Evolutionary conservation across 2,329 filamentous ascomycete genomes (phyloP).

Genomic region (Diplocarpon mali): DNA sequence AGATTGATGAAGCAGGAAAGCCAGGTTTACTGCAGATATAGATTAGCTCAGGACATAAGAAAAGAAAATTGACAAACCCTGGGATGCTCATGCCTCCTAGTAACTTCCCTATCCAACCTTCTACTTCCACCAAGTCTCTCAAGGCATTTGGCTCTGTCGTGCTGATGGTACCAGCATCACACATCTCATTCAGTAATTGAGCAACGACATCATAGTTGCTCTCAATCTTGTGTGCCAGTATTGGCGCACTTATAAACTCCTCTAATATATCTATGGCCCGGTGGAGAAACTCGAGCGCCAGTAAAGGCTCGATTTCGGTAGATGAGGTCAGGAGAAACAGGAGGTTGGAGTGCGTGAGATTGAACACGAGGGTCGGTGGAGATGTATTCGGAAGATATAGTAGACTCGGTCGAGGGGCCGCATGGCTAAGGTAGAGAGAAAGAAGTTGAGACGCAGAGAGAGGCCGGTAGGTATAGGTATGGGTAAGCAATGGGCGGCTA

Average conservation of each 20-base stretch:
- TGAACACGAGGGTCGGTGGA: slow-evolving; percentile 83
- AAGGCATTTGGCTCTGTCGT: slow-evolving; percentile 91
- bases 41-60: background rate
- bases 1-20: slow-evolving; percentile 20
- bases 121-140: slow-evolving; percentile 82
- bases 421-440: slow-evolving; percentile 76
- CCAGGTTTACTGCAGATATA: slow-evolving; percentile 22
- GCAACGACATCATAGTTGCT: slow-evolving; percentile 86
- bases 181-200: slow-evolving; percentile 90
- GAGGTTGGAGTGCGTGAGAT: slow-evolving; percentile 74
- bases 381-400: slow-evolving; percentile 74
- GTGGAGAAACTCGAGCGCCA: slow-evolving; percentile 90
- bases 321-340: slow-evolving; percentile 80
- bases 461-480: slow-evolving; percentile 76
- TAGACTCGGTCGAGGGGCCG: slow-evolving; percentile 70
- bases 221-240: slow-evolving; percentile 80
- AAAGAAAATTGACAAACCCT: slow-evolving; percentile 37
- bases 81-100: slow-evolving; percentile 80
- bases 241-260: slow-evolving; percentile 82
- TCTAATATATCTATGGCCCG: slow-evolving; percentile 85
- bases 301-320: slow-evolving; percentile 75
- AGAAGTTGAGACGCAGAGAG: slow-evolving; percentile 67
- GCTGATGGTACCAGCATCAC: slow-evolving; percentile 78
- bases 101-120: slow-evolving; percentile 80
- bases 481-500: slow-evolving; percentile 76